A percentile compares a stretch with the other conserved stretches of the same genome.
Evolutionary conservation across 495 filamentous ascomycete species (phyloP).

Genomic region (Lasiosphaeris hirsuta): DNA sequence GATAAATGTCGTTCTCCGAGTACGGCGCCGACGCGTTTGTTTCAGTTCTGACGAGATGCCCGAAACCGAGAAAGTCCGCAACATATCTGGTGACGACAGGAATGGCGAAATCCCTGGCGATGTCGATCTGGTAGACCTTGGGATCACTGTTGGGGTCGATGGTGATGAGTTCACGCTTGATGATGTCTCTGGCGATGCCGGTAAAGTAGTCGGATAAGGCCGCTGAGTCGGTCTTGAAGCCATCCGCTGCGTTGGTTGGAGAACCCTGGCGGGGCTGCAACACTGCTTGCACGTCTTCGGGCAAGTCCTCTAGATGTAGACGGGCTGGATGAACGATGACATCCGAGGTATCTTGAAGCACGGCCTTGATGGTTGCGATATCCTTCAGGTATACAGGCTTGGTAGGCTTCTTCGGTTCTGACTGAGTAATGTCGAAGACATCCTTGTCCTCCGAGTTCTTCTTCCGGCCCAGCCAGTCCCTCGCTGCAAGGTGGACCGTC

Average conservation of each 20-base stretch:
- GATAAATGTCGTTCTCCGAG: constrained; percentile 22
- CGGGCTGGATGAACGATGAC: constrained; percentile 13
- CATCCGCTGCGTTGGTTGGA: not conserved
- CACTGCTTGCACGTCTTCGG: constrained; percentile 2
- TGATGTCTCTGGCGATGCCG: constrained; percentile 7
- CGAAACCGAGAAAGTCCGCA: constrained; percentile 21
- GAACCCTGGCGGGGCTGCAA: not conserved
- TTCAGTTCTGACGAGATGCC: constrained; percentile 5
- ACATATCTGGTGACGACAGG: constrained; percentile 17
- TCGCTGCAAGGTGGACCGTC: not conserved
- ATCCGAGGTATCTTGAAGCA: not conserved
- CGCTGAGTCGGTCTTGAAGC: not conserved
- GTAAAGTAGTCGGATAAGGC: constrained; percentile 9
- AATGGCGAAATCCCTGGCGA: constrained; percentile 20
- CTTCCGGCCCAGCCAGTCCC: not conserved
- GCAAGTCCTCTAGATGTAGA: constrained; percentile 6
- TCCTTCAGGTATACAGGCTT: constrained; percentile 2
- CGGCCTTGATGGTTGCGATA: not conserved
- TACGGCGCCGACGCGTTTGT: constrained; percentile 1
- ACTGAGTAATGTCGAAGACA: constrained; percentile 3
- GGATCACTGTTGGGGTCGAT: not conserved
- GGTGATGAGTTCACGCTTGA: constrained; percentile 12
- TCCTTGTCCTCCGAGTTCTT: not conserved
- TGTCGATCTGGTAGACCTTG: constrained; percentile 15
- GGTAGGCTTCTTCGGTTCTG: constrained; percentile 2